These are phyloP conservation scores for Candida easanensis DNA, from an alignment of 805 yeast species.

Conservation along the genomic window DNA sequence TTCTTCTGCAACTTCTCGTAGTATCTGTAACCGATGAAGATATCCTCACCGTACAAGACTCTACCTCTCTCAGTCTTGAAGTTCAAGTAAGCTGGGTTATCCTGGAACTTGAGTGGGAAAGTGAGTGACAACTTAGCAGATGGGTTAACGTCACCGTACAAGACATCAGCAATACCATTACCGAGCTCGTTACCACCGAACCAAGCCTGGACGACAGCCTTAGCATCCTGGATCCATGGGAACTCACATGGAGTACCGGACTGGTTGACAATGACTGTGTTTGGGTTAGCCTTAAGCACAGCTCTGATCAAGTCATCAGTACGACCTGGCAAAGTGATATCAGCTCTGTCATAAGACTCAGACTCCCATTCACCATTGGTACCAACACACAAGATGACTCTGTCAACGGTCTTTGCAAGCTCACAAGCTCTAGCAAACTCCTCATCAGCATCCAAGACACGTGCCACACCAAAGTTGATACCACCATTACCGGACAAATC, in stretches of 20 bases:
- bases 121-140: constrained; percentile 56
- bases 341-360: constrained; percentile 54
- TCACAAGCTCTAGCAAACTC: constrained; percentile 41
- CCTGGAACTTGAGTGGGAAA: constrained; percentile 48
- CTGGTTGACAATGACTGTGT: constrained; percentile 53
- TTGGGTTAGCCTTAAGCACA: constrained; percentile 45
- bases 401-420: constrained; percentile 47
- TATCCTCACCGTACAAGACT: constrained; percentile 61
- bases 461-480: constrained; percentile 31
- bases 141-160: constrained; percentile 54
- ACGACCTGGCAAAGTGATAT: constrained; percentile 49
- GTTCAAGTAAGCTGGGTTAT: constrained; percentile 55
- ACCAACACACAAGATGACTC: constrained; percentile 49
- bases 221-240: constrained; percentile 50
- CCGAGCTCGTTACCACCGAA: constrained; percentile 60
- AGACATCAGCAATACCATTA: constrained; percentile 57
- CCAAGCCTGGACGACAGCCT: constrained; percentile 52
- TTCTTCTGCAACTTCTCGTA: constrained; percentile 50
- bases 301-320: constrained; percentile 46
- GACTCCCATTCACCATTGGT: constrained; percentile 55
- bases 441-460: constrained; percentile 26
- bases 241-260: constrained; percentile 61
- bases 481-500: constrained; percentile 32
- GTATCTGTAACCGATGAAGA: constrained; percentile 59
- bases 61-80: constrained; percentile 50